Evolutionary conservation across 169 alveolate species (phyloP), one percentile per base, ranked within the genome.

Genomic region (Ichthyophthirius multifiliis): DNA sequence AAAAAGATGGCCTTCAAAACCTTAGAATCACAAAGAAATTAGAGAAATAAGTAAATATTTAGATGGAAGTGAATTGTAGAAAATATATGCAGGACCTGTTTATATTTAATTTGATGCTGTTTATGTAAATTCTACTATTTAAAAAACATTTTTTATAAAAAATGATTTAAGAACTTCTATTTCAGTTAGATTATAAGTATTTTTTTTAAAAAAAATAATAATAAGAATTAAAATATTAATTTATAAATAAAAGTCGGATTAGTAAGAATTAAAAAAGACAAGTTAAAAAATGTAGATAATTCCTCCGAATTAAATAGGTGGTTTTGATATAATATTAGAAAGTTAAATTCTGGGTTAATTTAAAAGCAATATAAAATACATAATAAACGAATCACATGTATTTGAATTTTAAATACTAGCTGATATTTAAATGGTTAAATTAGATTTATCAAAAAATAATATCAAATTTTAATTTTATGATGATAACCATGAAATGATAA

Each of bases 261-360:
- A 82, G 23, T 48, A 82, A 35, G 93, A 89, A 65, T 83, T 93
- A 48, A 89, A 78, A 55, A 64, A 76, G 31, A 86, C 92, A 39
- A 82, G 76, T 83, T 94, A 92, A 64, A 79, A 87, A 37, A 71
- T 91, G 15, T 84, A 94, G 77, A 96, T 95, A 2, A 89, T 95
- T 18, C 95, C 94, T 15, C 93, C 96, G 10, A 96, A 96, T 0
- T 89, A 91, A 35, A 92, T 91, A 43, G 96, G 92, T 31, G 97
- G 96, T 31, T 95, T 95, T 84, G 92, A 89, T 46, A 89, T 95
- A 20, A 79, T 84, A 7, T 86, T 95, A n/a, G 75, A 46, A 83
- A 90, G 84, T 35, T 75, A 62, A 73, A 84, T 71, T 82, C 91
- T 18, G 92, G 82, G 97, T 86, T 65, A 80, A 65, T 71, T 86